These are phyloP conservation scores for Candida insectorum DNA, from an alignment of 805 yeast species.

Conservation along the genomic window DNA sequence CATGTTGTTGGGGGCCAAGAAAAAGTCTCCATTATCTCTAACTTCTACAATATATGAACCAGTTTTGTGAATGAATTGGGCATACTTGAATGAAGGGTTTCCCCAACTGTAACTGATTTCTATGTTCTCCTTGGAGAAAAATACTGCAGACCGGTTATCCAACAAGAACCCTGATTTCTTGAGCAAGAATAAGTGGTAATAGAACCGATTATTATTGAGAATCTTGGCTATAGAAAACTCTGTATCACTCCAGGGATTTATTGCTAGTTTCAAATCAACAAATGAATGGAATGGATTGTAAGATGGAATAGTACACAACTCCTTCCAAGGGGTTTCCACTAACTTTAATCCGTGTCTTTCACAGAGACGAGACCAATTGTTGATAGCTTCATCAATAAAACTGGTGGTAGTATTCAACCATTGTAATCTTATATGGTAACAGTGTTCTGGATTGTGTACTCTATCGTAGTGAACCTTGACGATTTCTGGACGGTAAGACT, in stretches of 20 bases:
- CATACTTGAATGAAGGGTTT: constrained; percentile 70
- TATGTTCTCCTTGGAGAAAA: constrained; percentile 51
- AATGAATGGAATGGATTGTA: constrained; percentile 87
- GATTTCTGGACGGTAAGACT: constrained; percentile 75
- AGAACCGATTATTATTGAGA: constrained; percentile 53
- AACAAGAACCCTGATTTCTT: constrained; percentile 70
- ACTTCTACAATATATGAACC: constrained; percentile 91
- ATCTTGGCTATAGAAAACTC: constrained; percentile 44
- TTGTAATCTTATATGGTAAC: constrained; percentile 86
- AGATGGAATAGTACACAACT: constrained; percentile 70
- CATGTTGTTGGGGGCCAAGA: constrained; percentile 83
- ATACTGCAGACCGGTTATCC: constrained; percentile 74
- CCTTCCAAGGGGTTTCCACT: constrained; percentile 91
- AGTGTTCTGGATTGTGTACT: constrained; percentile 91
- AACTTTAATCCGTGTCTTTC: constrained; percentile 74
- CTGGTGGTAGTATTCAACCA: constrained; percentile 92
- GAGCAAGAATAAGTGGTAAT: constrained; percentile 74
- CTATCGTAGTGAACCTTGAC: constrained; percentile 84
- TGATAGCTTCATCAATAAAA: constrained; percentile 30
- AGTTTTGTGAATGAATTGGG: constrained; percentile 84
- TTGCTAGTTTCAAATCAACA: constrained; percentile 59
- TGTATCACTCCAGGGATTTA: constrained; percentile 69
- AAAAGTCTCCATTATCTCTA: constrained; percentile 70
- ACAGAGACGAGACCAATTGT: constrained; percentile 73
- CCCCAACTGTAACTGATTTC: constrained; percentile 92